Percentiles rank a stretch among this genome's conserved stretches.
These are phyloP conservation scores for Aspergillaceae sp. DNA, from an alignment of 2,329 filamentous ascomycete species.

Conservation along the genomic window DNA sequence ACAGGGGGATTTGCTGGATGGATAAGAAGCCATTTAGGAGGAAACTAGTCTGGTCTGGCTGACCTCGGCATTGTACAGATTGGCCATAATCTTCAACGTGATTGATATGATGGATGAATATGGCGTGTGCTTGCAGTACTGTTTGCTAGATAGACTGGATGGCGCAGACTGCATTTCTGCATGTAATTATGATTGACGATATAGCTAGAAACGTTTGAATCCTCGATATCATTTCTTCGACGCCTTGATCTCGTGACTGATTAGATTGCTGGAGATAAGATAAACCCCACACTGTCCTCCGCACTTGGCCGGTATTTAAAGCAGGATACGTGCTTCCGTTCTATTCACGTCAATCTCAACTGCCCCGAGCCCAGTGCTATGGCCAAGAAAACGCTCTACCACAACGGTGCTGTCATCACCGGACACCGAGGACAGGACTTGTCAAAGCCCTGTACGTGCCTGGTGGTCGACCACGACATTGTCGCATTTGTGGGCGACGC, in stretches of 20 bases:
- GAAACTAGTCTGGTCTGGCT: slow-evolving; percentile 6
- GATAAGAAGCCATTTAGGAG: slow-evolving; percentile 20
- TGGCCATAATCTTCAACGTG: no score
- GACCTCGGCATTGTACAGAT: neutral
- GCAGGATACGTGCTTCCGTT: neutral
- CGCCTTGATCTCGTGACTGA: neutral
- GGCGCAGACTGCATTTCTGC: neutral
- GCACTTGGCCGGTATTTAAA: no score
- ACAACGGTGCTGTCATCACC: slow-evolving; percentile 8
- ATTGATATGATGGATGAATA: no score
- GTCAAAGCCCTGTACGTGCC: slow-evolving; percentile 6
- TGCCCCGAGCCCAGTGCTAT: neutral
- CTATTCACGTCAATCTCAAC: neutral
- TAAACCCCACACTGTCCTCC: neutral
- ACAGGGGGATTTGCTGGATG: slow-evolving; percentile 14
- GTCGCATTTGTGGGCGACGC: slow-evolving; percentile 35
- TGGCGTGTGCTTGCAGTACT: no score
- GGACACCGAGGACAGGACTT: neutral
- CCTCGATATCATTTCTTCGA: no score
- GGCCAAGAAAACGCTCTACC: slow-evolving; percentile 13
- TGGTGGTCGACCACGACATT: slow-evolving; percentile 33
- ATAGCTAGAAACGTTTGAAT: neutral
- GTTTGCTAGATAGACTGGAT: neutral
- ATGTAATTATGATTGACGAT: neutral
- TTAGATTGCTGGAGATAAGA: neutral